A percentile compares a stretch with the other conserved stretches of the same genome.
phyloP scores from a whole-genome alignment of 768 basidiomycete species.

The Mycena sanguinolenta region DNA sequence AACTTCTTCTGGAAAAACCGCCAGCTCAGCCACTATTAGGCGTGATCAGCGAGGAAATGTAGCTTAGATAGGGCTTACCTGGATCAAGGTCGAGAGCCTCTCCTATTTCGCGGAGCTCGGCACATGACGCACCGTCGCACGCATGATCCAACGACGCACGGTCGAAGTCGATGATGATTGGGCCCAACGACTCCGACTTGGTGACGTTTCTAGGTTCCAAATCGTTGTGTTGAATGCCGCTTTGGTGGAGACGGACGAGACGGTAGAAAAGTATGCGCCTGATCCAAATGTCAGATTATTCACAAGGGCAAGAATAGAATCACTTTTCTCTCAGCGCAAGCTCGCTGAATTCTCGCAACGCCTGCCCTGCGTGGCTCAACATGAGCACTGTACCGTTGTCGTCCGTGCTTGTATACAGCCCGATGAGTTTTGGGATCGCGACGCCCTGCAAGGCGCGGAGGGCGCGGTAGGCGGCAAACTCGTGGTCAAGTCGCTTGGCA shows the following conservation, averaged over 20 bases:
- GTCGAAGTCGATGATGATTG: slow-evolving; percentile 16
- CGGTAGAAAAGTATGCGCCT: slow-evolving; percentile 3
- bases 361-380: slow-evolving; percentile 6
- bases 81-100: slow-evolving; percentile 18
- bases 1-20: slow-evolving; percentile 5
- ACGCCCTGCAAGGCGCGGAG: slow-evolving; percentile 10
- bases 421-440: slow-evolving; percentile 7
- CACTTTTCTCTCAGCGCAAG: neutral
- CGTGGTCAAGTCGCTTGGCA: neutral
- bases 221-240: slow-evolving; percentile 6
- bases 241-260: slow-evolving; percentile 9
- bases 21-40: slow-evolving; percentile 1
- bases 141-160: slow-evolving; percentile 9
- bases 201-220: slow-evolving; percentile 10
- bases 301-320: neutral
- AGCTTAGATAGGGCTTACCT: slow-evolving; percentile 6
- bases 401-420: slow-evolving; percentile 3
- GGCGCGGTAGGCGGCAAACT: slow-evolving; percentile 1
- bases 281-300: slow-evolving; percentile 3
- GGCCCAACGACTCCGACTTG: neutral
- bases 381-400: neutral
- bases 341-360: slow-evolving; percentile 9
- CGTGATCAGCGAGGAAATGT: slow-evolving; percentile 11
- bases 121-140: slow-evolving; percentile 21
- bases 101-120: slow-evolving; percentile 15